These are phyloP conservation scores for Porodaedalea pini DNA, from an alignment of 1,284 basidiomycete species.

Conservation along the genomic window DNA sequence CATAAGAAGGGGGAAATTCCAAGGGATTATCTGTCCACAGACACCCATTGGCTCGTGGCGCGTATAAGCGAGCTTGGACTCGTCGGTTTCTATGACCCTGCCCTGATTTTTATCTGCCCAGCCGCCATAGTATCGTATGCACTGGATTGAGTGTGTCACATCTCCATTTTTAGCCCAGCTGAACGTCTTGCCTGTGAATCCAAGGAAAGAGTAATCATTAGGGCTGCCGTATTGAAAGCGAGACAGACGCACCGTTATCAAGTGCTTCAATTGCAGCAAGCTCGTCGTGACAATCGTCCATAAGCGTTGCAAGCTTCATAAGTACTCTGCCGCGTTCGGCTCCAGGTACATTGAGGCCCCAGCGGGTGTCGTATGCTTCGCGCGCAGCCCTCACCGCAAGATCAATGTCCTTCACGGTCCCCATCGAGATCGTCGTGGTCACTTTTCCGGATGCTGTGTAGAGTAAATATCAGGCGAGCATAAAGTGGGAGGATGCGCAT, in stretches of 20 bases:
- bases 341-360: constrained; percentile 70
- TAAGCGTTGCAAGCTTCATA: constrained; percentile 68
- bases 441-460: constrained; percentile 63
- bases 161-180: constrained; percentile 71
- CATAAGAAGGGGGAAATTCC: constrained; percentile 61
- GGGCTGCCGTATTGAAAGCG: too few relatives aligned
- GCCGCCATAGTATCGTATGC: constrained; percentile 72
- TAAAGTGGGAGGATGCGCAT: neutral
- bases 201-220: neutral
- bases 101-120: constrained; percentile 89
- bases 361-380: constrained; percentile 69
- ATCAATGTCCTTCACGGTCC: constrained; percentile 69
- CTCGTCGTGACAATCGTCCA: constrained; percentile 70
- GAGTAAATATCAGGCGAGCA: too few relatives aligned
- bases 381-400: constrained; percentile 74
- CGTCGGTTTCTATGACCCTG: constrained; percentile 73
- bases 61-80: constrained; percentile 74
- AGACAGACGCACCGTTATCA: constrained; percentile 56
- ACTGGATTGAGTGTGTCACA: constrained; percentile 61
- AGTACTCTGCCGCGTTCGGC: constrained; percentile 60
- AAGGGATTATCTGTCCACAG: constrained; percentile 80
- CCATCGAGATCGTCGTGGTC: constrained; percentile 67
- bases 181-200: constrained; percentile 62
- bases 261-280: constrained; percentile 76
- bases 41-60: constrained; percentile 94